phyloP scores from a whole-genome alignment of 78 protist species.

The Dictyostelium discoideum region DNA sequence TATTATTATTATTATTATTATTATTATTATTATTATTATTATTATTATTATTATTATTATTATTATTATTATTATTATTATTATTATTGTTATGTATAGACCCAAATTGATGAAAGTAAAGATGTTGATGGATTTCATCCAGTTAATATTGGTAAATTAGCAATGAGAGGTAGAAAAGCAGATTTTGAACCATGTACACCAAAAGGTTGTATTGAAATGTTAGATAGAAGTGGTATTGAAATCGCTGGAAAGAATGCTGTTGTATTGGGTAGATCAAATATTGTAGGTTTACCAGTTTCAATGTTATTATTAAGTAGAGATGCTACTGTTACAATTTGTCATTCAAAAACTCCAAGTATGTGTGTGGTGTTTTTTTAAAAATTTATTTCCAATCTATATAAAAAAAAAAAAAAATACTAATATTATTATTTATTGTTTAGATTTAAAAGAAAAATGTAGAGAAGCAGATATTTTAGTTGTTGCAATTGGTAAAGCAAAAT shows the following conservation, averaged over 20 bases:
- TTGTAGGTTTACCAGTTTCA: slow-evolving; percentile 96
- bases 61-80: neutral
- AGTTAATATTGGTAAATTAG: slow-evolving; percentile 84
- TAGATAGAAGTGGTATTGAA: slow-evolving; percentile 73
- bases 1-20: neutral
- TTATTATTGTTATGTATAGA: neutral
- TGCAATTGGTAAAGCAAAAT: slow-evolving; percentile 90
- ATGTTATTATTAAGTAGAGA: slow-evolving; percentile 70
- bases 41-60: neutral
- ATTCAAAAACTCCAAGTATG: slow-evolving; percentile 82
- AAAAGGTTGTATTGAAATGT: slow-evolving; percentile 92
- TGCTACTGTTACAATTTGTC: slow-evolving; percentile 97
- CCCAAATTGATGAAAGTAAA: slow-evolving; percentile 78
- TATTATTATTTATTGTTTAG: neutral
- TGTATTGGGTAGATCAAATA: slow-evolving; percentile 93
- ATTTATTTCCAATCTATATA: neutral
- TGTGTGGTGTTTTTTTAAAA: neutral
- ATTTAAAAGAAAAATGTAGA: slow-evolving; percentile 67
- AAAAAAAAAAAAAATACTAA: no score
- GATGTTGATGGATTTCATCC: slow-evolving; percentile 97
- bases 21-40: no score
- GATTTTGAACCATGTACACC: slow-evolving; percentile 94
- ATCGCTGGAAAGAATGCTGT: slow-evolving; percentile 93
- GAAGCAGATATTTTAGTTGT: slow-evolving; percentile 96
- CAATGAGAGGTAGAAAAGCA: slow-evolving; percentile 84